Percentiles rank a stretch among this genome's conserved stretches.
Conservation (phyloP, 176 grass and related monocot genomes). For the Avena insularis region DNA sequence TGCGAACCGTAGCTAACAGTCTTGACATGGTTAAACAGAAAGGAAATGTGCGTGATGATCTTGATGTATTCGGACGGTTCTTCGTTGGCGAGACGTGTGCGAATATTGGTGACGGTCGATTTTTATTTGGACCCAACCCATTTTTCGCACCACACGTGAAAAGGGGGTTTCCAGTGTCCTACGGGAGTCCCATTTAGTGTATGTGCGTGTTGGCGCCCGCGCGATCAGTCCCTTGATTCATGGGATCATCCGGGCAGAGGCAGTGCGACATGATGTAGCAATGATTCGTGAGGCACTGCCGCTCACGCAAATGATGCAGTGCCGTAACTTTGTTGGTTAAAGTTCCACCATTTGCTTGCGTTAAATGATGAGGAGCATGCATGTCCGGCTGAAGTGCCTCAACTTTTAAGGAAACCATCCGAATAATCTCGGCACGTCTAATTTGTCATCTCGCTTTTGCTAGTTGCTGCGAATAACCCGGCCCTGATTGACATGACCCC, state of each 20-base stretch:
- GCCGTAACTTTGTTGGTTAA: slow-evolving; percentile 17
- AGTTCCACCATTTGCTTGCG: background rate
- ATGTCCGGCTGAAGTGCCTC: background rate
- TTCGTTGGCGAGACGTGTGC: too few species aligned
- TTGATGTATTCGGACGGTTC: too few species aligned
- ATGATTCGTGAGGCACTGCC: background rate
- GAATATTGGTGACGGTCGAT: too few species aligned
- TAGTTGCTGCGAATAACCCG: background rate
- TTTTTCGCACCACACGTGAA: too few species aligned
- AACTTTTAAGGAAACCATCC: background rate
- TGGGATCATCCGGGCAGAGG: background rate
- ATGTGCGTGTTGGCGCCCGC: background rate
- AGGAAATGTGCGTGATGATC: too few species aligned
- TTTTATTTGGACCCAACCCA: too few species aligned
- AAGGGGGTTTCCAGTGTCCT: too few species aligned
- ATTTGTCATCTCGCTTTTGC: background rate
- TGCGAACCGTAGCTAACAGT: too few species aligned
- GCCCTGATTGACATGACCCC: too few species aligned
- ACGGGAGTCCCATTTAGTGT: too few species aligned
- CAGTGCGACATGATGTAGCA: slow-evolving; percentile 11
- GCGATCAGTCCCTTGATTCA: background rate
- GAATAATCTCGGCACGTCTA: background rate
- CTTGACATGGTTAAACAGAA: too few species aligned
- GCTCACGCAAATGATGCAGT: background rate
- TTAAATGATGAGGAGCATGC: background rate